These are phyloP conservation scores for Yamadazyma buinensis DNA, from an alignment of 1,139 yeast genomes.

Conservation along the genomic window DNA sequence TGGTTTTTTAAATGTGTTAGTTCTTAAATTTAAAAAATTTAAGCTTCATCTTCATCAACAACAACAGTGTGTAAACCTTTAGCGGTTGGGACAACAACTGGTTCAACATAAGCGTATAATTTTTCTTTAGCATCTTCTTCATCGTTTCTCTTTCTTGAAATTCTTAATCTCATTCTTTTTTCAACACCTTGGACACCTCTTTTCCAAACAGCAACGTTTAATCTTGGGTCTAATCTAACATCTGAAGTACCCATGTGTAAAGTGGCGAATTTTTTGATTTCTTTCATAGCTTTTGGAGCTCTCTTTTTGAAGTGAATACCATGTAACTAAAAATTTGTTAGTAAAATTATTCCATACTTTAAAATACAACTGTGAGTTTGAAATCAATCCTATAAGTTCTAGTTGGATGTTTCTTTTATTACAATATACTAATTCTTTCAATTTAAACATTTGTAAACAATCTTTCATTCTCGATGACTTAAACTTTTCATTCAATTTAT, in stretches of 20 bases:
- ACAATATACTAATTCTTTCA: no score
- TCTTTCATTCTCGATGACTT: no score
- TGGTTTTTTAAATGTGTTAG: no score
- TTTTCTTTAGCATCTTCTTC: conserved; percentile 99
- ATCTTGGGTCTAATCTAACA: conserved; percentile 98
- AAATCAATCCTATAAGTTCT: no score
- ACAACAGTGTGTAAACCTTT: conserved; percentile 98
- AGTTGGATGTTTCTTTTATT: no score
- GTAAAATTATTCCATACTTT: no score
- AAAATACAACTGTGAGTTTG: no score
- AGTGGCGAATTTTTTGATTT: conserved; percentile 97
- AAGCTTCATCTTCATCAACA: conserved; percentile 85
- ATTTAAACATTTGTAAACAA: no score
- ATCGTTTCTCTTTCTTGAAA: conserved; percentile 99
- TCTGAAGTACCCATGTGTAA: conserved; percentile 99
- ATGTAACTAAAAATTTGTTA: conserved; percentile 65
- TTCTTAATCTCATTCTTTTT: conserved; percentile 96
- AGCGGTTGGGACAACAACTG: conserved; percentile 89
- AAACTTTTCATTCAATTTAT: no score
- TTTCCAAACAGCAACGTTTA: conserved; percentile 98
- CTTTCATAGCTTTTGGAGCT: conserved; percentile 99
- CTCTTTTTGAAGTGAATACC: conserved; percentile 99
- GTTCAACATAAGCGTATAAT: conserved; percentile 97
- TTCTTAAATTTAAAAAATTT: no score
- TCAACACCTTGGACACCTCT: conserved; percentile 99